Evolutionary conservation across 805 yeast genomes (phyloP).

Genomic region (Starmerella apis): DNA sequence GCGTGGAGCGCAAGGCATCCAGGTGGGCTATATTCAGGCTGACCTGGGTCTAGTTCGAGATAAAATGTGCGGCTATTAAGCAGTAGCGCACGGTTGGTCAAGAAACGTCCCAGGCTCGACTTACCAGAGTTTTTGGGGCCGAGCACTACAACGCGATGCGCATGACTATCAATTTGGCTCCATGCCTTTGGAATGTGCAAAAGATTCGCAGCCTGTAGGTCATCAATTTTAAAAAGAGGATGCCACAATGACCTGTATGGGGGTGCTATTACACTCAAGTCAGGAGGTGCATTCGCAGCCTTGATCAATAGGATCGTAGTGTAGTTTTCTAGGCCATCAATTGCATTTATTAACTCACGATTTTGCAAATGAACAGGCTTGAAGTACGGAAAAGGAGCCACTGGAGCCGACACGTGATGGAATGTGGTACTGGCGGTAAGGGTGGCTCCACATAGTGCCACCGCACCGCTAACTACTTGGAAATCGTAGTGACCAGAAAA

Average conservation of each 20-base stretch:
- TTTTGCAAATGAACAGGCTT: constrained; percentile 12
- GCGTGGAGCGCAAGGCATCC: constrained; percentile 52
- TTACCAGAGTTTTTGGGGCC: constrained; percentile 77
- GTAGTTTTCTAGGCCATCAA: not conserved
- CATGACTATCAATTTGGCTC: constrained; percentile 16
- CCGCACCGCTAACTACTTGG: constrained; percentile 28
- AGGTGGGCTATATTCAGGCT: constrained; percentile 66
- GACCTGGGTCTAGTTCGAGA: constrained; percentile 82
- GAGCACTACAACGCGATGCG: constrained; percentile 34
- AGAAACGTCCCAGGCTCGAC: constrained; percentile 53
- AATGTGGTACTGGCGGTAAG: constrained; percentile 10
- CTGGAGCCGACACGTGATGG: constrained; percentile 18
- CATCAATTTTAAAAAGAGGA: constrained; percentile 1
- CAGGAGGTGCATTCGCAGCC: not conserved
- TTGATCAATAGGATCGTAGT: constrained; percentile 12
- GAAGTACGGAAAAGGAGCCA: constrained; percentile 23
- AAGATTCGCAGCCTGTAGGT: not conserved
- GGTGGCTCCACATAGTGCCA: constrained; percentile 26
- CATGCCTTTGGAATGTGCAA: constrained; percentile 20
- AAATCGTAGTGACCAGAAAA: constrained; percentile 29
- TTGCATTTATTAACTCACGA: not conserved
- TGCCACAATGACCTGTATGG: constrained; percentile 26
- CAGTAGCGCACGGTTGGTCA: constrained; percentile 24
- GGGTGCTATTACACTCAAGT: constrained; percentile 24
- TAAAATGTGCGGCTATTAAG: constrained; percentile 36